These are phyloP conservation scores for Sporothrix globosa DNA, from an alignment of 2,329 filamentous ascomycete species.

Conservation along the genomic window DNA sequence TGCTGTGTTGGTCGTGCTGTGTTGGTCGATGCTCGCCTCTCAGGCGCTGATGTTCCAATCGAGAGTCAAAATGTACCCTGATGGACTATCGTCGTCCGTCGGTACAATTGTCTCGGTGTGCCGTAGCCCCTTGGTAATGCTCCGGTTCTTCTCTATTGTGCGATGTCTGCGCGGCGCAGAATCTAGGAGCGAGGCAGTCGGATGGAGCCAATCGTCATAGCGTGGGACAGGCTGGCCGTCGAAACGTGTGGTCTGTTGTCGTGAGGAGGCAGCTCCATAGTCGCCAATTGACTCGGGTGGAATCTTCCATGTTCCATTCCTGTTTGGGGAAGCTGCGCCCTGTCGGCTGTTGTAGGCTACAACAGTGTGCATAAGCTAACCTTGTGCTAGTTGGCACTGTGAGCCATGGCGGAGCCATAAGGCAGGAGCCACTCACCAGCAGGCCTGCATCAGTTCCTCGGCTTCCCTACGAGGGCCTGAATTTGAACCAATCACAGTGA, in stretches of 20 bases:
- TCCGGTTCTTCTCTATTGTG: background rate
- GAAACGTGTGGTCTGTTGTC: background rate
- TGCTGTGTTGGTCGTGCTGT: background rate
- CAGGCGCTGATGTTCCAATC: background rate
- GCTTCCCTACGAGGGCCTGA: background rate
- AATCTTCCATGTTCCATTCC: slow-evolving; percentile 17
- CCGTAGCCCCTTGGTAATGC: background rate
- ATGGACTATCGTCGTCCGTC: background rate
- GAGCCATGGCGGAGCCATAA: background rate
- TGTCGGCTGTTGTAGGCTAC: background rate
- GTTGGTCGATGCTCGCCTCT: background rate
- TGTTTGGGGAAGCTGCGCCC: slow-evolving; percentile 17
- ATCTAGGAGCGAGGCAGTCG: background rate
- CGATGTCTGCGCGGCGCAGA: slow-evolving; percentile 13
- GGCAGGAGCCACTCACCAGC: background rate
- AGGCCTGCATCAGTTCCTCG: slow-evolving; percentile 22
- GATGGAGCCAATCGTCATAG: slow-evolving; percentile 7
- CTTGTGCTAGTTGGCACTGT: background rate
- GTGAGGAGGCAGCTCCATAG: background rate
- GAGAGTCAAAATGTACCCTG: background rate
- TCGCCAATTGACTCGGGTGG: background rate
- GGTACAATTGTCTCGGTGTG: background rate
- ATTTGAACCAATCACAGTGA: slow-evolving; percentile 14
- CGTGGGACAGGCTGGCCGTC: background rate
- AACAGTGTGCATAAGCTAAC: slow-evolving; percentile 21